Percentiles rank a stretch among this genome's conserved stretches.
These are phyloP conservation scores for Fraxinus xanthoxyloides DNA, from an alignment of 305 asterid genomes.

Conservation along the genomic window DNA sequence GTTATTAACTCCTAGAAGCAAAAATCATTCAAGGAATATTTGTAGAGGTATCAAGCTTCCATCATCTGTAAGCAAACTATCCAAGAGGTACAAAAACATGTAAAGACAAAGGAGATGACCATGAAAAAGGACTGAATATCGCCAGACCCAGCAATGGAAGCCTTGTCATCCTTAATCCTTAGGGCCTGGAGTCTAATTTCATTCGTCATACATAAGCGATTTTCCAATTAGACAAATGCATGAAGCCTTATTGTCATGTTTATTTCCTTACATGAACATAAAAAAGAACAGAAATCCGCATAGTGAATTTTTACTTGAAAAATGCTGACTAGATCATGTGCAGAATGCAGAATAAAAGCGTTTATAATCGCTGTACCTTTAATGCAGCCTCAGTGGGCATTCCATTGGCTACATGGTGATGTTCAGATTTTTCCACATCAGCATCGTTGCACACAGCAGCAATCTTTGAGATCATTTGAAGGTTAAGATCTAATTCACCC, in stretches of 20 bases:
- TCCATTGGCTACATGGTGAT: constrained; percentile 57
- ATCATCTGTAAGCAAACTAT: neutral
- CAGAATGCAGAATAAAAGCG: neutral
- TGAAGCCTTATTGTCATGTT: neutral
- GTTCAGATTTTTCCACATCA: constrained; percentile 61
- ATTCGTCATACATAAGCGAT: neutral
- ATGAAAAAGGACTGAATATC: neutral
- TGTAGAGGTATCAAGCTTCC: neutral
- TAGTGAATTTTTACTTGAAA: neutral
- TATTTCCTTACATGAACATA: neutral
- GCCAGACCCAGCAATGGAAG: neutral
- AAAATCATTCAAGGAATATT: neutral
- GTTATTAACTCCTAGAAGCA: neutral
- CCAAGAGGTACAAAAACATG: neutral
- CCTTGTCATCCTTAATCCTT: neutral
- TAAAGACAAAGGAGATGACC: neutral
- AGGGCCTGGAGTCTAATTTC: neutral
- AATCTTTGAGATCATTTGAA: constrained; percentile 75
- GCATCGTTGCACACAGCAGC: constrained; percentile 90
- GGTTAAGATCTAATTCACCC: constrained; percentile 67
- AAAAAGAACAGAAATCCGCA: neutral
- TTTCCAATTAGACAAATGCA: neutral
- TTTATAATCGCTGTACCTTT: constrained; percentile 47
- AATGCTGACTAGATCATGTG: neutral
- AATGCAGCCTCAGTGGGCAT: constrained; percentile 93